A percentile compares a stretch with the other conserved stretches of the same genome.
Conservation (phyloP, 108 stramenopile species). For the Skeletonema potamos region DNA sequence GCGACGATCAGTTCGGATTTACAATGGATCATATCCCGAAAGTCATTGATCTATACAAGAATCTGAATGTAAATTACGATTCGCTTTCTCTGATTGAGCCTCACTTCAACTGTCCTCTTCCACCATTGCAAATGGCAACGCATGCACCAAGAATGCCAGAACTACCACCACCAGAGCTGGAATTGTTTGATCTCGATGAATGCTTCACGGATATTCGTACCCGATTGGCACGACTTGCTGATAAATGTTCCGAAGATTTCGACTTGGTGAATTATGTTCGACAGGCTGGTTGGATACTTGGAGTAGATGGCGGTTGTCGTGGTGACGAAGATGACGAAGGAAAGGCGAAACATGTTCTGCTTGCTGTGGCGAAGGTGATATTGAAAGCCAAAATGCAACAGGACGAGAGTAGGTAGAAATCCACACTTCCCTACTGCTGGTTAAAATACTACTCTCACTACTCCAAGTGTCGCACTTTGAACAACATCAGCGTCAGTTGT, state of each 20-base stretch:
- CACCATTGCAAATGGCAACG: conserved; percentile 68
- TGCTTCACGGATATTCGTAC: conserved; percentile 67
- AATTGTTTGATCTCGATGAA: conserved; percentile 89
- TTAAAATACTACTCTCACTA: neutral
- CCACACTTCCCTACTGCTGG: neutral
- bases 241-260: conserved; percentile 20
- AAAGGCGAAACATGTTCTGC: neutral
- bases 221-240: conserved; percentile 74
- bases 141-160: conserved; percentile 68
- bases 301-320: neutral
- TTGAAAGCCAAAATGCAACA: neutral
- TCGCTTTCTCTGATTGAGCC: conserved; percentile 73
- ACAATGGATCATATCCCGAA: conserved; percentile 68
- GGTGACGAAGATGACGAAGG: neutral
- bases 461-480: neutral
- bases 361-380: neutral
- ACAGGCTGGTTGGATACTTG: neutral
- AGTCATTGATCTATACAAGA: conserved; percentile 66
- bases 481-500: neutral
- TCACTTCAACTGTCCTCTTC: conserved; percentile 81
- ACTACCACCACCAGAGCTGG: conserved; percentile 72
- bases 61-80: conserved; percentile 73
- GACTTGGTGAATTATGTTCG: neutral
- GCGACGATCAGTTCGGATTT: conserved; percentile 69
- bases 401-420: neutral